Conservation (phyloP, 2,329 filamentous ascomycete genomes). For the Nemania sp. region DNA sequence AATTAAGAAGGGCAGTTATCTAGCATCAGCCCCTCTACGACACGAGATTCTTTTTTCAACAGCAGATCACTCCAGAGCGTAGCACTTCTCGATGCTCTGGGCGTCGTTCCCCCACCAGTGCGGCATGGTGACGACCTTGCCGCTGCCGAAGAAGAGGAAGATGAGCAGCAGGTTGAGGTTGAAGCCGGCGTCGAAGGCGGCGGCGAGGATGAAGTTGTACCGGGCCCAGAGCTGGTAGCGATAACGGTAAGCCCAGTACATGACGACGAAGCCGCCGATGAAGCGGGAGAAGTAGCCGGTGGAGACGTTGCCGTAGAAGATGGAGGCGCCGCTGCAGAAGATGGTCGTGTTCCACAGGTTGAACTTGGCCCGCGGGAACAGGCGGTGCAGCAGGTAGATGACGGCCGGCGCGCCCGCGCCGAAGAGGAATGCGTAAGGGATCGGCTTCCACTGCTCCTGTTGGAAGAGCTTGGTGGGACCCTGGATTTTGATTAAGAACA, state of each 20-base stretch:
- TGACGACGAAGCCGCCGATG: constrained; percentile 63
- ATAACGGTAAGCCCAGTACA: constrained; percentile 61
- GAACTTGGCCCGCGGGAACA: constrained; percentile 58
- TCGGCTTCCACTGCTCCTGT: constrained; percentile 50
- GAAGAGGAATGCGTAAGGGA: constrained; percentile 59
- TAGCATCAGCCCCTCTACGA: background rate
- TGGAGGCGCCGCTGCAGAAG: constrained; percentile 59
- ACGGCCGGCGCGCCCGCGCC: constrained; percentile 52
- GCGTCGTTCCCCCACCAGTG: constrained; percentile 67
- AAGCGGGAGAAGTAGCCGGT: constrained; percentile 62
- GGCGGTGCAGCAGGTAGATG: constrained; percentile 56
- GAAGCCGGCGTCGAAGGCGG: constrained; percentile 65
- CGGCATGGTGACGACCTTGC: constrained; percentile 62
- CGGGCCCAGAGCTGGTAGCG: constrained; percentile 61
- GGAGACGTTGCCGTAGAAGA: constrained; percentile 65
- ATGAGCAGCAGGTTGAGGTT: constrained; percentile 65
- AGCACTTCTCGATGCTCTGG: constrained; percentile 61
- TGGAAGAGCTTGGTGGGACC: constrained; percentile 55
- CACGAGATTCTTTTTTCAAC: background rate
- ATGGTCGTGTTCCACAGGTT: constrained; percentile 66
- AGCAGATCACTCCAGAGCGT: constrained; percentile 55
- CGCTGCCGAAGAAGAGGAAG: constrained; percentile 63
- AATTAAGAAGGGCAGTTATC: too few species aligned
- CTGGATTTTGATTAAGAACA: constrained; percentile 25
- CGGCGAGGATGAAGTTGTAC: constrained; percentile 65